Percentiles rank a stretch among this genome's conserved stretches.
Conservation (phyloP, 2,329 filamentous ascomycete genomes). For the Cadophora luteo-olivacea region DNA sequence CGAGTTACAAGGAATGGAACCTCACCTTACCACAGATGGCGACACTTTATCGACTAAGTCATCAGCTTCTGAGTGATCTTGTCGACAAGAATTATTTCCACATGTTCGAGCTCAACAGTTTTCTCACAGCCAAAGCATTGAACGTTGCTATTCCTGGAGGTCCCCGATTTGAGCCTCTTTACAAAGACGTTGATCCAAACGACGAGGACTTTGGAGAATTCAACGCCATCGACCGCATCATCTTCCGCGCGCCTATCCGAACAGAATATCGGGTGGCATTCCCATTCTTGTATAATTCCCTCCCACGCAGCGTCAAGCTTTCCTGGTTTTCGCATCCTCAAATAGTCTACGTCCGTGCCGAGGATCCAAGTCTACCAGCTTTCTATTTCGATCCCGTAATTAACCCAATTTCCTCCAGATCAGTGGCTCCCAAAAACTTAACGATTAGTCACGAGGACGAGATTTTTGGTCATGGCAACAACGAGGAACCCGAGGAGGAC, state of each 20-base stretch:
- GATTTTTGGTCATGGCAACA: slow-evolving; percentile 82
- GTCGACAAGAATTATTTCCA: slow-evolving; percentile 98
- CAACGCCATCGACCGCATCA: slow-evolving; percentile 98
- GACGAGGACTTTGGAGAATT: slow-evolving; percentile 99
- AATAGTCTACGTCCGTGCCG: slow-evolving; percentile 85
- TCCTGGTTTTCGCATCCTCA: slow-evolving; percentile 95
- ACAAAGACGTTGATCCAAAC: slow-evolving; percentile 98
- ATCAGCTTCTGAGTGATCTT: slow-evolving; percentile 87
- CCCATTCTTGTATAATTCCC: slow-evolving; percentile 94
- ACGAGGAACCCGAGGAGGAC: slow-evolving; percentile 74
- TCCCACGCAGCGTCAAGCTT: slow-evolving; percentile 91
- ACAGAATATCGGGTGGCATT: slow-evolving; percentile 96
- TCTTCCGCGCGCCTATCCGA: slow-evolving; percentile 92
- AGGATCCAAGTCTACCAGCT: slow-evolving; percentile 87
- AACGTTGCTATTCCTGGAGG: slow-evolving; percentile 98
- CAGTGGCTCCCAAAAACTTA: slow-evolving; percentile 93
- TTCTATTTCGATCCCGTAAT: slow-evolving; percentile 99
- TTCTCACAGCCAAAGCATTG: slow-evolving; percentile 93
- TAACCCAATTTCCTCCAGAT: slow-evolving; percentile 95
- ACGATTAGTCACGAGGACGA: slow-evolving; percentile 91
- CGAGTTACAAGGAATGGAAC: slow-evolving; percentile 97
- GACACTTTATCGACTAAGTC: slow-evolving; percentile 88
- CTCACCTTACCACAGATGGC: slow-evolving; percentile 94
- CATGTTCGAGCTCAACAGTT: slow-evolving; percentile 94
- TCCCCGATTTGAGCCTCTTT: slow-evolving; percentile 93